Evolutionary conservation across 2,329 filamentous ascomycete genomes (phyloP).

Genomic region (Fusarium sp.): DNA sequence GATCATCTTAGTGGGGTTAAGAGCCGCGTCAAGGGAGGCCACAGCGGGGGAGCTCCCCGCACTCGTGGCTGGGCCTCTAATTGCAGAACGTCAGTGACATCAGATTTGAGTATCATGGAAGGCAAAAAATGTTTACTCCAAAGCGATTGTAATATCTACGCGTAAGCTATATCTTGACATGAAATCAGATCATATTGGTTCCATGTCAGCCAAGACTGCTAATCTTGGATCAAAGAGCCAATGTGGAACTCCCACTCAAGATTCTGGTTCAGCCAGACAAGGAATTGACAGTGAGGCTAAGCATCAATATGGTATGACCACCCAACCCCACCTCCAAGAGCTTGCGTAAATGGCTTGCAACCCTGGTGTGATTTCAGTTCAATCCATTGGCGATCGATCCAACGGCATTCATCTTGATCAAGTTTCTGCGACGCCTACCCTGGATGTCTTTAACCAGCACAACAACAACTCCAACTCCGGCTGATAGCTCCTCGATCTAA

Average conservation of each 20-base stretch:
- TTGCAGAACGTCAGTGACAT: slow-evolving; percentile 14
- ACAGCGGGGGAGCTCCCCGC: slow-evolving; percentile 23
- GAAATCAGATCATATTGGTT: slow-evolving; percentile 1
- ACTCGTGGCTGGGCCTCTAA: slow-evolving; percentile 4
- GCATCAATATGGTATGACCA: slow-evolving; percentile 17
- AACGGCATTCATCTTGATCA: slow-evolving; percentile 26
- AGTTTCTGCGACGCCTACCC: not conserved
- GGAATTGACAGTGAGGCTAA: slow-evolving; percentile 19
- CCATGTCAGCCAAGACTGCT: slow-evolving; percentile 20
- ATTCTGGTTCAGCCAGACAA: slow-evolving; percentile 18
- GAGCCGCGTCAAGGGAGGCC: slow-evolving; percentile 29
- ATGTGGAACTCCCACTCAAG: not conserved
- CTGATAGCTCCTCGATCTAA: no score
- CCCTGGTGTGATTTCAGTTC: slow-evolving; percentile 14
- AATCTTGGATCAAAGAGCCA: slow-evolving; percentile 19
- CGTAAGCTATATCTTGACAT: not conserved
- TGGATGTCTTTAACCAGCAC: slow-evolving; percentile 1
- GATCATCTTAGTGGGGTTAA: slow-evolving; percentile 29
- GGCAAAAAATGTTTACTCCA: not conserved
- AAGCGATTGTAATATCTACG: not conserved
- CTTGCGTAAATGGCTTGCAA: slow-evolving; percentile 43
- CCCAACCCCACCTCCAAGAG: slow-evolving; percentile 16
- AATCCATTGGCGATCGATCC: slow-evolving; percentile 9
- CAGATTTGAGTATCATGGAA: not conserved
- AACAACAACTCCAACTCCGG: not conserved